A percentile compares a stretch with the other conserved stretches of the same genome.
Evolutionary conservation across 768 basidiomycete genomes (phyloP).

Genomic region (Auriscalpium microsporum): DNA sequence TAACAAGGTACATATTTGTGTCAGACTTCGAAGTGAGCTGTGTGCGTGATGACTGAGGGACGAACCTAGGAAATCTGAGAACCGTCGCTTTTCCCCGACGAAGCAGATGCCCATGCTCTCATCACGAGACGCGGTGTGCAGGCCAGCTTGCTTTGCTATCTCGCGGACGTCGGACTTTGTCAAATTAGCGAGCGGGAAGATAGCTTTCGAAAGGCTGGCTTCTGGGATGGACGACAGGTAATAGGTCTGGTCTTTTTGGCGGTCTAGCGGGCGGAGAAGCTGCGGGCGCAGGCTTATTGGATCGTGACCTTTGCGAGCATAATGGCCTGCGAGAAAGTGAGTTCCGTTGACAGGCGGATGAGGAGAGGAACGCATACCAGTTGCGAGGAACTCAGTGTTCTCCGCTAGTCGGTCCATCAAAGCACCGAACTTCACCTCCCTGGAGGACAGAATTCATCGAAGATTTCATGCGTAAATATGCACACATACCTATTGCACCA

Average conservation of each 20-base stretch:
- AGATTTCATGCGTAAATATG: not conserved
- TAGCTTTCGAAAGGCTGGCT: constrained; percentile 48
- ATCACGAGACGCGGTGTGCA: constrained; percentile 66
- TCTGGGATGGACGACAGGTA: constrained; percentile 79
- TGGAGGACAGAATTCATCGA: constrained; percentile 20
- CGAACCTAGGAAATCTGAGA: constrained; percentile 67
- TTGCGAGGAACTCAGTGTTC: constrained; percentile 62
- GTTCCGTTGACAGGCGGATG: not conserved
- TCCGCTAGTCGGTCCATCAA: constrained; percentile 54
- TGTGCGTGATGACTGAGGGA: not conserved
- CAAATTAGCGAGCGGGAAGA: constrained; percentile 70
- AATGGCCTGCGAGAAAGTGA: constrained; percentile 55
- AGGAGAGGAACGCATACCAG: constrained; percentile 38
- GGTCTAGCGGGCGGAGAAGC: constrained; percentile 41
- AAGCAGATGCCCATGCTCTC: constrained; percentile 97
- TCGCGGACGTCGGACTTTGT: constrained; percentile 66
- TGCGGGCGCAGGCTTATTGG: constrained; percentile 21
- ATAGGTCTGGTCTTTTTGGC: constrained; percentile 83
- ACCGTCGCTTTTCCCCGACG: constrained; percentile 71
- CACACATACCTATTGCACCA: constrained; percentile 74
- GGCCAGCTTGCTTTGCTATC: constrained; percentile 49
- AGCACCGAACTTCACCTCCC: constrained; percentile 89
- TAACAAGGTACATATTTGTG: constrained; percentile 22
- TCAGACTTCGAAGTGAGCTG: not conserved
- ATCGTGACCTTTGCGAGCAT: constrained; percentile 57